Evolutionary conservation across 257 asterid genomes (phyloP).

Genomic region (Hygrophila difformis): DNA sequence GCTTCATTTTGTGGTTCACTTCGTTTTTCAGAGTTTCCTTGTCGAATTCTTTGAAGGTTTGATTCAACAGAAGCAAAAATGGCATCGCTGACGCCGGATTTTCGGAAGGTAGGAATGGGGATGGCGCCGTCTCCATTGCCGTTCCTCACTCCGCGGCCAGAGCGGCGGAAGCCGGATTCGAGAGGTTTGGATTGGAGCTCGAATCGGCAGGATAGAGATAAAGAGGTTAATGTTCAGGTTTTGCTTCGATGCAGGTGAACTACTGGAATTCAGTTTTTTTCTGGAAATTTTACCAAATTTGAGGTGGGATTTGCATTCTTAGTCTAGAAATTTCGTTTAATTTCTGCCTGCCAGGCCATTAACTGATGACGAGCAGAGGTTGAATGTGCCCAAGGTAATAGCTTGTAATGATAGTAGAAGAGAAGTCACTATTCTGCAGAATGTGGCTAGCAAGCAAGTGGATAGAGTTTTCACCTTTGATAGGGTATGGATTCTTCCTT

Average conservation of each 20-base stretch:
- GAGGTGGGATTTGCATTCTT: no score
- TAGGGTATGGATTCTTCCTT: conserved; percentile 35
- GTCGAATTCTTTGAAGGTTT: no score
- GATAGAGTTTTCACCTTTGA: conserved; percentile 75
- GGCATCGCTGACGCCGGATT: conserved; percentile 63
- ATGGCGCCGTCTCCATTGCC: conserved; percentile 69
- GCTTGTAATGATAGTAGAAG: conserved; percentile 61
- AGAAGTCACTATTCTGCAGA: conserved; percentile 30
- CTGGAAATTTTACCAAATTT: no score
- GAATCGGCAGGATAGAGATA: conserved; percentile 48
- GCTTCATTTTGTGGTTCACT: no score
- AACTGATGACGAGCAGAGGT: conserved; percentile 51
- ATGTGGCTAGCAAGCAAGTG: conserved; percentile 61
- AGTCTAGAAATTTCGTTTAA: no score
- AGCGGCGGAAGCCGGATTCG: conserved; percentile 56
- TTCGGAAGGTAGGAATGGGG: conserved; percentile 44
- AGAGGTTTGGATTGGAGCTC: conserved; percentile 46
- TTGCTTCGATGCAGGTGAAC: conserved; percentile 77
- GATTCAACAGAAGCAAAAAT: conserved; percentile 9
- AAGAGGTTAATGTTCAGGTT: conserved; percentile 76
- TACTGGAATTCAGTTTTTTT: no score
- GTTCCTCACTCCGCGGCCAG: conserved; percentile 68
- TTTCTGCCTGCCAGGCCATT: conserved; percentile 45
- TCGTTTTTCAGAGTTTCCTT: no score
- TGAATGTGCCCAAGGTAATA: conserved; percentile 47